Conservation (phyloP, 148 eudicot genomes). For the Silene latifolia region DNA sequence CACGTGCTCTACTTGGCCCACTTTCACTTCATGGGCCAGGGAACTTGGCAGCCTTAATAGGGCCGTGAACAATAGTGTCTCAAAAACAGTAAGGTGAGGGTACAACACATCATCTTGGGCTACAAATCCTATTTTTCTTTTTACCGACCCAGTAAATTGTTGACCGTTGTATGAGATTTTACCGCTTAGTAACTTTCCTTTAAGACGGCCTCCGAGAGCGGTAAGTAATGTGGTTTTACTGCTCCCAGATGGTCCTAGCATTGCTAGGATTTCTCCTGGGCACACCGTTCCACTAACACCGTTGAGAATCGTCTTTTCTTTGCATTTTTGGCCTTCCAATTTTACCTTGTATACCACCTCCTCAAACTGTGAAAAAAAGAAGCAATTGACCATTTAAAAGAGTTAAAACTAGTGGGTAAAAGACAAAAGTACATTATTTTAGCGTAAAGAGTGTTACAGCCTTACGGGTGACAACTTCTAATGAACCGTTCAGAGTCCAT, state of each 20-base stretch:
- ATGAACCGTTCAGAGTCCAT: too few species aligned
- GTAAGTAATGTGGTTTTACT: conserved; percentile 95
- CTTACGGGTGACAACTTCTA: too few species aligned
- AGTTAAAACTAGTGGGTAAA: too few species aligned
- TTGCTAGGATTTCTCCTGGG: conserved; percentile 90
- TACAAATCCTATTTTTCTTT: conserved; percentile 77
- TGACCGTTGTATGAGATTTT: conserved; percentile 81
- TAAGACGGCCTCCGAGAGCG: conserved; percentile 85
- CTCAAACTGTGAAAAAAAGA: conserved; percentile 51
- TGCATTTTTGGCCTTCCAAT: conserved; percentile 36
- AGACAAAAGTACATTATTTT: too few species aligned
- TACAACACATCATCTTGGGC: conserved; percentile 82
- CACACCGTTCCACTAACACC: conserved; percentile 75
- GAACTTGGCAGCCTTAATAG: conserved; percentile 71
- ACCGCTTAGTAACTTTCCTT: conserved; percentile 52
- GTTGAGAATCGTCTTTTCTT: conserved; percentile 76
- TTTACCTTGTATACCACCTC: conserved; percentile 88
- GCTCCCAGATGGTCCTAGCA: conserved; percentile 98
- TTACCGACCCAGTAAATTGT: conserved; percentile 60
- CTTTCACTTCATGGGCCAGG: conserved; percentile 48
- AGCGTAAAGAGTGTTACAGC: too few species aligned
- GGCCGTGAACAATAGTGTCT: conserved; percentile 86
- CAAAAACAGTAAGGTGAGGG: conserved; percentile 87
- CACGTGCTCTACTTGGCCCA: conserved; percentile 66
- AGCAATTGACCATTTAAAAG: conserved; percentile 24